phyloP scores from a whole-genome alignment of 345 rosid genomes.

The Excoecaria agallocha region DNA sequence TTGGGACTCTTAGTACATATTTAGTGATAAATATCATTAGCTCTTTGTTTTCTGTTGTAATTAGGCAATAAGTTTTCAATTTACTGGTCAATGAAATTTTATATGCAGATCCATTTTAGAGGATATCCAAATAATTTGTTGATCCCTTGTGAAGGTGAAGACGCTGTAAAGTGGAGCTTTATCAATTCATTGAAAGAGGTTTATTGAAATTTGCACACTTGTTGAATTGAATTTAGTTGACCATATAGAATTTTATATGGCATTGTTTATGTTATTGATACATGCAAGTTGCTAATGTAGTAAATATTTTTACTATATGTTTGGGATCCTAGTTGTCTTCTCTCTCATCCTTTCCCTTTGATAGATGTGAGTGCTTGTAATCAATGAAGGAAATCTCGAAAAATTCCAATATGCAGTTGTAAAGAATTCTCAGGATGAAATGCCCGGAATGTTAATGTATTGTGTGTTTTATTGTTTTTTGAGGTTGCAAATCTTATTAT shows the following conservation, averaged over 20 bases:
- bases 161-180: slow-evolving; percentile 86
- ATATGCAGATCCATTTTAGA: slow-evolving; percentile 81
- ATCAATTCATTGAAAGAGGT: slow-evolving; percentile 95
- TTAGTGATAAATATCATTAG: background rate
- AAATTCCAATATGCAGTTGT: background rate
- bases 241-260: background rate
- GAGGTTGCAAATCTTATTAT: background rate
- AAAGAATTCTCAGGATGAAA: background rate
- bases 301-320: background rate
- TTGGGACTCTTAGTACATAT: background rate
- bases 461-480: too few relatives aligned
- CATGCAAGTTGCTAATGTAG: background rate
- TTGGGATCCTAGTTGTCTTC: background rate
- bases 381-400: background rate
- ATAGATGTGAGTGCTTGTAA: background rate
- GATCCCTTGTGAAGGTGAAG: slow-evolving; percentile 92
- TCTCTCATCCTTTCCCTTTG: background rate
- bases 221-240: background rate
- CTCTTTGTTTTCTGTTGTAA: background rate
- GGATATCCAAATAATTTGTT: slow-evolving; percentile 79
- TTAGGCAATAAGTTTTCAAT: slow-evolving; percentile 1
- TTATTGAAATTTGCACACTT: slow-evolving; percentile 17
- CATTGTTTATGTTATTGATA: background rate
- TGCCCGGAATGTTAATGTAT: background rate
- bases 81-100: slow-evolving; percentile 1